phyloP scores from a whole-genome alignment of 441 rosid species.

The Gossypium gossypioides region DNA sequence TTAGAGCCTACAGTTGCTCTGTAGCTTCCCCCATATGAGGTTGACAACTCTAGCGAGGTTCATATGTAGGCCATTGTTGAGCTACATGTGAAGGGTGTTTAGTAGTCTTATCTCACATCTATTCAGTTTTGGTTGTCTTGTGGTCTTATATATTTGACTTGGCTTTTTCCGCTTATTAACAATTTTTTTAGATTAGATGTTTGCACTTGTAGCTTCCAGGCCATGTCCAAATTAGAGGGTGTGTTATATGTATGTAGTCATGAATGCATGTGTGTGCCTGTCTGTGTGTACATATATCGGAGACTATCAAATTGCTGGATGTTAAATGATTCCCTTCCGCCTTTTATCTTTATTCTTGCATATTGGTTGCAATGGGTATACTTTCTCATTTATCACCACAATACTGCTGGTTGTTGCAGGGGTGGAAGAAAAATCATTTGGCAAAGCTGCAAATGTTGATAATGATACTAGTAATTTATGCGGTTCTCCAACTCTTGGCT shows the following conservation, averaged over 20 bases:
- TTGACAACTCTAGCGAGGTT: not conserved
- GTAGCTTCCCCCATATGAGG: not conserved
- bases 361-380: not conserved
- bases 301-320: not conserved
- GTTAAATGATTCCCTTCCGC: not conserved
- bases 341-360: not conserved
- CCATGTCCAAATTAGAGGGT: not conserved
- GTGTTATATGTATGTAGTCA: not conserved
- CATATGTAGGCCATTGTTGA: too few species aligned
- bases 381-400: not conserved
- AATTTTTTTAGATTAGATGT: not conserved
- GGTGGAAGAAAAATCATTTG: constrained; percentile 52
- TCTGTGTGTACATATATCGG: not conserved
- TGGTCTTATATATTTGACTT: not conserved
- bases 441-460: constrained; percentile 39
- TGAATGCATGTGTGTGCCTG: not conserved
- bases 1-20: not conserved
- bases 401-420: constrained; percentile 35
- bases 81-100: not conserved
- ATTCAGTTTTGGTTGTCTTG: not conserved
- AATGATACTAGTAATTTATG: constrained; percentile 49
- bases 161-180: not conserved
- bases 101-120: not conserved
- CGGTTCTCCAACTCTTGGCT: constrained; percentile 48
- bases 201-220: not conserved